Conservation (phyloP, 1,139 yeast genomes). For the Saccharomyces hybrid region DNA sequence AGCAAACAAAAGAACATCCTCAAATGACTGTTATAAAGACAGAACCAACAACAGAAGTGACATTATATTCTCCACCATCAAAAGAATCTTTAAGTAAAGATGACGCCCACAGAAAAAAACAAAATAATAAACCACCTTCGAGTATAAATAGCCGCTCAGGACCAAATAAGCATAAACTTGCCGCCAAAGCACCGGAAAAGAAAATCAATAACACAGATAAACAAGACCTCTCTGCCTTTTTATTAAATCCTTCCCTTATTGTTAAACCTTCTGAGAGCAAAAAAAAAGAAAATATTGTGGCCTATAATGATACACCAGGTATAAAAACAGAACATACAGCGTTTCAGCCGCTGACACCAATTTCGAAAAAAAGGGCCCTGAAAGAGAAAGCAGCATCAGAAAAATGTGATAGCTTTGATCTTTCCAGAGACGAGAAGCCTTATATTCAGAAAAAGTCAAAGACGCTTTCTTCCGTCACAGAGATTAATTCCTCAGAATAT, state of each 20-base stretch:
- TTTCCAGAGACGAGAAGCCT: neutral
- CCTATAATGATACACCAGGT: neutral
- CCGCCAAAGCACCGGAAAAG: neutral
- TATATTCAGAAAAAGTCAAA: neutral
- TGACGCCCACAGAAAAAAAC: neutral
- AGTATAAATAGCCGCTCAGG: neutral
- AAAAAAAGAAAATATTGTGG: neutral
- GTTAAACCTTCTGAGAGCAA: constrained; percentile 2
- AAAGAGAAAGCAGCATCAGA: neutral
- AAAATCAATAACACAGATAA: neutral
- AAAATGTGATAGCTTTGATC: neutral
- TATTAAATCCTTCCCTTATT: constrained; percentile 1
- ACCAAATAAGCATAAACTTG: neutral
- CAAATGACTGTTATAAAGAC: neutral
- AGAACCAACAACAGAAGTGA: neutral
- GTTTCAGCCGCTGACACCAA: neutral
- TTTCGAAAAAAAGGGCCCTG: neutral
- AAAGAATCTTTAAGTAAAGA: neutral
- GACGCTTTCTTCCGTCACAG: neutral
- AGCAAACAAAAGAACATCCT: neutral
- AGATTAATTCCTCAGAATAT: neutral
- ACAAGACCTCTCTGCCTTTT: neutral
- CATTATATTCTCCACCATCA: neutral
- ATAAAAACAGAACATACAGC: neutral
- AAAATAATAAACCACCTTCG: neutral